These are phyloP conservation scores for Phyllosticta citrichinensis DNA, from an alignment of 2,329 filamentous ascomycete species.

Conservation along the genomic window DNA sequence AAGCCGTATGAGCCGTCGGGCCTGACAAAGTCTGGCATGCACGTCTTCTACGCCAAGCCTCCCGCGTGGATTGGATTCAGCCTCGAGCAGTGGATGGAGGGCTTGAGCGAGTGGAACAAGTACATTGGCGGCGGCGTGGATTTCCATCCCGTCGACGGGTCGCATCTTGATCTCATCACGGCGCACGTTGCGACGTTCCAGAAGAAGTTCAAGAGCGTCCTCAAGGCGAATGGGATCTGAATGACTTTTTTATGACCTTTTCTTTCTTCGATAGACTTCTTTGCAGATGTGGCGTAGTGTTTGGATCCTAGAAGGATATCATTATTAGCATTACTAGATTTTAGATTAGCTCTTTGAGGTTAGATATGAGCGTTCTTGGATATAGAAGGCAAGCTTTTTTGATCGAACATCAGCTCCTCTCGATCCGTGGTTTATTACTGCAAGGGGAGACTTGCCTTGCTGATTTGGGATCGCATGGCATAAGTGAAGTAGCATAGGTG, in stretches of 20 bases:
- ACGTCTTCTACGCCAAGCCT: conserved; percentile 35
- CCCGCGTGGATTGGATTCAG: conserved; percentile 19
- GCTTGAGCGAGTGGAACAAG: conserved; percentile 16
- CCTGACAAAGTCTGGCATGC: conserved; percentile 23
- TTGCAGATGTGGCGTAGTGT: background rate
- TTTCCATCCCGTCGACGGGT: conserved; percentile 14
- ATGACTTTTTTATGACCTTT: background rate
- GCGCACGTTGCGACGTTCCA: conserved; percentile 14
- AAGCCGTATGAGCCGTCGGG: conserved; percentile 36
- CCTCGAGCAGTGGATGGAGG: conserved; percentile 23
- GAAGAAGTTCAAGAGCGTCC: conserved; percentile 11
- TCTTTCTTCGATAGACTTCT: background rate
- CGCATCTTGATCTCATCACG: conserved; percentile 16
- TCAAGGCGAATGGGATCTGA: conserved; percentile 8
- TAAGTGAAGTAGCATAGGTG: no score
- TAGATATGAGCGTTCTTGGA: no score
- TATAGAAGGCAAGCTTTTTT: no score
- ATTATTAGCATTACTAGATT: background rate
- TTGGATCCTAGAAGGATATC: background rate
- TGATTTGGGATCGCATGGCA: no score
- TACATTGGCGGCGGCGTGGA: conserved; percentile 11
- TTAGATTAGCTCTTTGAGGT: no score
- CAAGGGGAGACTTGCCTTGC: no score
- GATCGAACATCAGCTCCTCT: no score
- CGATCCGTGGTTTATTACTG: no score